Conservation (phyloP, 768 basidiomycete genomes). For the Fomitopsis serialis region DNA sequence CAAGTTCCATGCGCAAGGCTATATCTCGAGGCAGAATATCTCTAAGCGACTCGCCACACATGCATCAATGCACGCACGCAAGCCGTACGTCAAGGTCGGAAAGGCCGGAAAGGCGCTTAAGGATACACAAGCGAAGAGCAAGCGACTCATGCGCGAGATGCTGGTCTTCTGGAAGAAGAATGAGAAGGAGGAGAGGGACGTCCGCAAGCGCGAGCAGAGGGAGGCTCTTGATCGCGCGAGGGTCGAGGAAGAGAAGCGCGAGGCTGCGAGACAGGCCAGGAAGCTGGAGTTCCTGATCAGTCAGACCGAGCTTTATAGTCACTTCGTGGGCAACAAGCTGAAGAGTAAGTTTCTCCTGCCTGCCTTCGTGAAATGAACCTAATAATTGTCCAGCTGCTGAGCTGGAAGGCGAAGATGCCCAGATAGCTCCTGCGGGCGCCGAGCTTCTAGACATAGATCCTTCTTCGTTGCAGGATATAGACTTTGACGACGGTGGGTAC, state of each 20-base stretch:
- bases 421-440: conserved; percentile 49
- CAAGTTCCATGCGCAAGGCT: conserved; percentile 66
- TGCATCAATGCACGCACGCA: conserved; percentile 72
- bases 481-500: conserved; percentile 83
- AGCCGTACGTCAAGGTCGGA: conserved; percentile 66
- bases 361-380: not conserved
- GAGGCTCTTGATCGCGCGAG: conserved; percentile 86
- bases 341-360: conserved; percentile 53
- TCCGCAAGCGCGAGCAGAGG: conserved; percentile 90
- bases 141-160: conserved; percentile 92
- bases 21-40: conserved; percentile 61
- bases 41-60: conserved; percentile 72
- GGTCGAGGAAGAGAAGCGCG: conserved; percentile 88
- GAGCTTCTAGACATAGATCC: conserved; percentile 52
- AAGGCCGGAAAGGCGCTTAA: conserved; percentile 78
- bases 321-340: conserved; percentile 97
- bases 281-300: conserved; percentile 98
- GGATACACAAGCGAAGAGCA: conserved; percentile 79
- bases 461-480: conserved; percentile 59
- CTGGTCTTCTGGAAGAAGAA: conserved; percentile 97
- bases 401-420: conserved; percentile 54
- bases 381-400: conserved; percentile 52
- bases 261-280: conserved; percentile 88
- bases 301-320: conserved; percentile 97
- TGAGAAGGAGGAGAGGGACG: conserved; percentile 92